Evolutionary conservation across 2,329 filamentous ascomycete genomes (phyloP).

Genomic region (Arthrobotrys iridis): DNA sequence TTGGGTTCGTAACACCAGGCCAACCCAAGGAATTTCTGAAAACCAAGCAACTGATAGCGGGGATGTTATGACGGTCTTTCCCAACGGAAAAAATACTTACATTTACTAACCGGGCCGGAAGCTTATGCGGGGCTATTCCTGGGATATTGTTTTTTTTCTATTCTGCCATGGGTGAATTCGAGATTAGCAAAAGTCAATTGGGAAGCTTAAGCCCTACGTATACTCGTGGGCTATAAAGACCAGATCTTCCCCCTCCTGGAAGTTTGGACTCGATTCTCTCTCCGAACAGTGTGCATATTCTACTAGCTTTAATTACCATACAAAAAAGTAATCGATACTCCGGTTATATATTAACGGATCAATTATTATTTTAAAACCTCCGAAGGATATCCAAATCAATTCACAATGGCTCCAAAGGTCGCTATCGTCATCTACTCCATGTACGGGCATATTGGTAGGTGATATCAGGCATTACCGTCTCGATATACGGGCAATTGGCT

Average conservation of each 20-base stretch:
- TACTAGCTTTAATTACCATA: neutral
- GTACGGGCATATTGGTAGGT: slow-evolving; percentile 80
- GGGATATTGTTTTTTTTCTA: neutral
- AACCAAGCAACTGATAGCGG: neutral
- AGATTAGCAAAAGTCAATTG: slow-evolving; percentile 1
- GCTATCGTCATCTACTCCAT: slow-evolving; percentile 94
- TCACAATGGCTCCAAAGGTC: slow-evolving; percentile 83
- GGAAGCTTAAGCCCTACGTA: slow-evolving; percentile 5
- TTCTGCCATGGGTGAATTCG: neutral
- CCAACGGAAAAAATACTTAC: slow-evolving; percentile 15
- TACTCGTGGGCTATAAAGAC: neutral
- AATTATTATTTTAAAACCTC: slow-evolving; percentile 27
- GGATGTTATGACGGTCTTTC: slow-evolving; percentile 2
- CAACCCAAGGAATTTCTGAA: slow-evolving; percentile 5
- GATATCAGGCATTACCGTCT: no score
- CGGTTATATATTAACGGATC: slow-evolving; percentile 7
- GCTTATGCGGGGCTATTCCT: slow-evolving; percentile 13
- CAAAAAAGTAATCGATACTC: neutral
- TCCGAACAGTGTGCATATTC: neutral
- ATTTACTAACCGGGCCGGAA: neutral
- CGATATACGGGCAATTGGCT: slow-evolving; percentile 11
- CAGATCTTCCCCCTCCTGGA: neutral
- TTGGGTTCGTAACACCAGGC: slow-evolving; percentile 4
- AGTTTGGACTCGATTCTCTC: neutral
- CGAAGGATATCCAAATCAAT: slow-evolving; percentile 17